These are phyloP conservation scores for Emergomyces orientalis DNA, from an alignment of 2,329 filamentous ascomycete genomes.

Conservation along the genomic window DNA sequence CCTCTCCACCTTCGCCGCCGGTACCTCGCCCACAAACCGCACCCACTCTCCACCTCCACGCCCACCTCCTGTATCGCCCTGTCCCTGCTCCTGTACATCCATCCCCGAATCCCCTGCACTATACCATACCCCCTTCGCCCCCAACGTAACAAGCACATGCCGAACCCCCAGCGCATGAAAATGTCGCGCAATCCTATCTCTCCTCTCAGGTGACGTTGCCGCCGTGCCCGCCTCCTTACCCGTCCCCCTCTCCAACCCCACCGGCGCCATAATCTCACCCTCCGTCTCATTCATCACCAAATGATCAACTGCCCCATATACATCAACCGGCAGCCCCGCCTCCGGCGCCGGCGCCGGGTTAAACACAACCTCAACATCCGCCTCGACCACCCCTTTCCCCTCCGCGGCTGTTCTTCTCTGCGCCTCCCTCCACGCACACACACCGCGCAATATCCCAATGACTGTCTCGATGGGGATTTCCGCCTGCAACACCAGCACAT, in stretches of 20 bases:
- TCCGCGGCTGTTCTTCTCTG: constrained; percentile 30
- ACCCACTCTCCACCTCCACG: constrained; percentile 11
- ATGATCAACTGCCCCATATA: constrained; percentile 61
- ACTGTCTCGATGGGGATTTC: constrained; percentile 63
- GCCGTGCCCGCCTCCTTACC: constrained; percentile 9
- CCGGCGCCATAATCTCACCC: constrained; percentile 60
- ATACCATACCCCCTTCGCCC: constrained; percentile 64
- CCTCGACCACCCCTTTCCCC: constrained; percentile 27
- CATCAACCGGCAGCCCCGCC: constrained; percentile 54
- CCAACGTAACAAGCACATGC: constrained; percentile 76
- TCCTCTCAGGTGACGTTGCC: constrained; percentile 36
- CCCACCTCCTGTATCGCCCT: constrained; percentile 6
- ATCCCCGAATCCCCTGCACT: constrained; percentile 45
- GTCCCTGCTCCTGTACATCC: constrained; percentile 29
- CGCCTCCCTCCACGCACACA: constrained; percentile 29
- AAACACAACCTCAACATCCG: constrained; percentile 57
- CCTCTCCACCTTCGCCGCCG: constrained; percentile 56
- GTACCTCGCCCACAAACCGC: constrained; percentile 37
- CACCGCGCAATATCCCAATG: constrained; percentile 46
- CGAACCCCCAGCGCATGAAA: constrained; percentile 63
- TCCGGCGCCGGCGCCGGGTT: constrained; percentile 86
- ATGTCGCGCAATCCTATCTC: constrained; percentile 47
- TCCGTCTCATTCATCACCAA: constrained; percentile 88
- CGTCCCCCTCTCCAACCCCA: constrained; percentile 24
- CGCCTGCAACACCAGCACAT: constrained; percentile 66